These are phyloP conservation scores for Sporothrix schenckii DNA, from an alignment of 2,329 filamentous ascomycete species.

Conservation along the genomic window DNA sequence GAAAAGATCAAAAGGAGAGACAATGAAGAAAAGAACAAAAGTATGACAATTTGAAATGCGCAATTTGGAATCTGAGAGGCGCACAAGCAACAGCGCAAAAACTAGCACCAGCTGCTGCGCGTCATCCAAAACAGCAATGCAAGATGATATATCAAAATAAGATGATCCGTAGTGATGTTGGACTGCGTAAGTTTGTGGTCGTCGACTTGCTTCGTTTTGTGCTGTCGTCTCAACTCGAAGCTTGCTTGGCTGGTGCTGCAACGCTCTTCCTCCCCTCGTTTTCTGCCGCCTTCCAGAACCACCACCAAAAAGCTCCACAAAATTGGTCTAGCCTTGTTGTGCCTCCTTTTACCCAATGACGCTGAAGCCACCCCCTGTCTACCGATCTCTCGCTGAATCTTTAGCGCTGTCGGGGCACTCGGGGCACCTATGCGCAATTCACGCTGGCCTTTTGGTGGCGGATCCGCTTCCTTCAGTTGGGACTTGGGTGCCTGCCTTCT, in stretches of 20 bases:
- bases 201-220: not conserved
- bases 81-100: not conserved
- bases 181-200: not conserved
- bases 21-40: not conserved
- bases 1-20: too few species aligned
- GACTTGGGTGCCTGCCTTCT: slow-evolving; percentile 1
- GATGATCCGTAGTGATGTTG: too few species aligned
- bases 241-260: not conserved
- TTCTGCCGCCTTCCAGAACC: slow-evolving; percentile 25
- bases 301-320: slow-evolving; percentile 18
- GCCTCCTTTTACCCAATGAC: slow-evolving; percentile 9
- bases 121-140: not conserved
- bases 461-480: not conserved
- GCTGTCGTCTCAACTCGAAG: not conserved
- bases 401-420: slow-evolving; percentile 13
- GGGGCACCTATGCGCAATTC: not conserved
- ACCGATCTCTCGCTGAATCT: not conserved
- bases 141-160: not conserved
- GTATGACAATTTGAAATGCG: not conserved
- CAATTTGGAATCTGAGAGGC: slow-evolving; percentile 20
- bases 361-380: not conserved
- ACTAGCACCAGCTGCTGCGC: not conserved
- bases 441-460: slow-evolving; percentile 20
- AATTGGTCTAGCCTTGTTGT: slow-evolving; percentile 12
- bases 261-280: slow-evolving; percentile 17